Conservation (phyloP, 2,329 filamentous ascomycete genomes). For the Peltaster fructicola region DNA sequence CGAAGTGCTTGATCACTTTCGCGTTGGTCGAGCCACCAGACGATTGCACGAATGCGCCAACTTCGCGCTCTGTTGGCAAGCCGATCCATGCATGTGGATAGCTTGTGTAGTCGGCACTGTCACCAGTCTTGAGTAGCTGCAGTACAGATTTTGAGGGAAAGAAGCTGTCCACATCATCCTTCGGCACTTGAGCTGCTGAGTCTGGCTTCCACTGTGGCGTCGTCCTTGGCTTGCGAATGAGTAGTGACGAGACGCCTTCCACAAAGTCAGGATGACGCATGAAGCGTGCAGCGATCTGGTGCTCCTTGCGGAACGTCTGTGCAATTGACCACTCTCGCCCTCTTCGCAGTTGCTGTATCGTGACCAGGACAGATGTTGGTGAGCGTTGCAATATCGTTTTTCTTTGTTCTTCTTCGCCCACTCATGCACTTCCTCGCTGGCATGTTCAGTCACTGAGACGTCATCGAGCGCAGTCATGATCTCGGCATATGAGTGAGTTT, state of each 20-base stretch:
- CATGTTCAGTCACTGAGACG: constrained; percentile 21
- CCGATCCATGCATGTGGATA: constrained; percentile 59
- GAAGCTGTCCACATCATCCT: constrained; percentile 47
- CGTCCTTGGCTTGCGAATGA: constrained; percentile 51
- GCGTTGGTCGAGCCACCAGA: constrained; percentile 13
- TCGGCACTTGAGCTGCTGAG: constrained; percentile 47
- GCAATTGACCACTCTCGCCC: constrained; percentile 62
- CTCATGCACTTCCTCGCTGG: constrained; percentile 30
- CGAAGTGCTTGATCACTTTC: constrained; percentile 22
- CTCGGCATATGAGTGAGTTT: constrained; percentile 39
- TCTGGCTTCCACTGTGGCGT: constrained; percentile 61
- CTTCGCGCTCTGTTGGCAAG: constrained; percentile 54
- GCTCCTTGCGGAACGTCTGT: constrained; percentile 71
- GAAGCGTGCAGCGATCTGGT: constrained; percentile 69
- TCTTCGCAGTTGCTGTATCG: constrained; percentile 64
- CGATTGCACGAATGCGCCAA: constrained; percentile 26
- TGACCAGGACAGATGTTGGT: constrained; percentile 71
- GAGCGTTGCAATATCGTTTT: constrained; percentile 62
- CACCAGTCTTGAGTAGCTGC: constrained; percentile 36
- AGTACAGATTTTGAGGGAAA: constrained; percentile 42
- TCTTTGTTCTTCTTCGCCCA: constrained; percentile 68
- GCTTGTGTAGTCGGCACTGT: constrained; percentile 39
- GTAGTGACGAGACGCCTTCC: constrained; percentile 69
- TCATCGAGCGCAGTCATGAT: constrained; percentile 50
- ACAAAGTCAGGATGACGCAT: constrained; percentile 86